Evolutionary conservation across 371 early-diverging fungal genomes (phyloP).

Genomic region (Capniomyces stellatus): DNA sequence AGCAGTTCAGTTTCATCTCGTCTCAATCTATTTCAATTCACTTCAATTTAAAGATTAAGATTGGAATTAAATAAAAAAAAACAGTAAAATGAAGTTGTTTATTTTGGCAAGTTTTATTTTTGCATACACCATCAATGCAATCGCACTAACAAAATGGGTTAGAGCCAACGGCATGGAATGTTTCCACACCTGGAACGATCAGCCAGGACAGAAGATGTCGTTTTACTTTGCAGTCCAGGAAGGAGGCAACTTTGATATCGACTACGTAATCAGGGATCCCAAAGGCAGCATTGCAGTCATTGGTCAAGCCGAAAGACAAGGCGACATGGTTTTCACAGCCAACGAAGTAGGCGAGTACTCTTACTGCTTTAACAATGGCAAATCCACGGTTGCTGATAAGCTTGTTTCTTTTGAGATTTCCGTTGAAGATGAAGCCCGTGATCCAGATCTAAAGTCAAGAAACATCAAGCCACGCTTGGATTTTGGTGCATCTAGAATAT

Average conservation of each 20-base stretch:
- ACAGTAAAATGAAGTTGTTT: not conserved
- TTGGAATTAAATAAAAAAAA: no score
- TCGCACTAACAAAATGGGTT: conserved; percentile 68
- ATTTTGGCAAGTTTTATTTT: conserved; percentile 8
- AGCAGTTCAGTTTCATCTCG: no score
- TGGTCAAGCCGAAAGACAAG: conserved; percentile 72
- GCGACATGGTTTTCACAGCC: conserved; percentile 75
- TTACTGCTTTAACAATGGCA: conserved; percentile 81
- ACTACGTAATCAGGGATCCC: conserved; percentile 62
- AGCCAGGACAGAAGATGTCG: conserved; percentile 64
- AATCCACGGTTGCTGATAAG: conserved; percentile 79
- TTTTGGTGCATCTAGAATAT: conserved; percentile 18
- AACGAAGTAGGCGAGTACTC: conserved; percentile 66
- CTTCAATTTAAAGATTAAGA: no score
- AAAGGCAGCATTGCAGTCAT: conserved; percentile 33
- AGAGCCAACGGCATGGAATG: conserved; percentile 73
- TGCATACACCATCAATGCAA: conserved; percentile 21
- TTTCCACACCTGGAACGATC: conserved; percentile 49
- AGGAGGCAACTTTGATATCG: conserved; percentile 83
- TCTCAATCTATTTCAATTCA: no score
- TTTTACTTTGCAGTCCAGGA: conserved; percentile 93
- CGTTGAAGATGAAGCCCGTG: conserved; percentile 57
- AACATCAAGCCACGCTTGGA: conserved; percentile 29
- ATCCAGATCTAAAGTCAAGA: conserved; percentile 25
- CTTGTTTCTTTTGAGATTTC: conserved; percentile 81